Base-by-base conservation (phyloP, 2,329 filamentous ascomycete genomes). In the Verticillium tricorpus region DNA sequence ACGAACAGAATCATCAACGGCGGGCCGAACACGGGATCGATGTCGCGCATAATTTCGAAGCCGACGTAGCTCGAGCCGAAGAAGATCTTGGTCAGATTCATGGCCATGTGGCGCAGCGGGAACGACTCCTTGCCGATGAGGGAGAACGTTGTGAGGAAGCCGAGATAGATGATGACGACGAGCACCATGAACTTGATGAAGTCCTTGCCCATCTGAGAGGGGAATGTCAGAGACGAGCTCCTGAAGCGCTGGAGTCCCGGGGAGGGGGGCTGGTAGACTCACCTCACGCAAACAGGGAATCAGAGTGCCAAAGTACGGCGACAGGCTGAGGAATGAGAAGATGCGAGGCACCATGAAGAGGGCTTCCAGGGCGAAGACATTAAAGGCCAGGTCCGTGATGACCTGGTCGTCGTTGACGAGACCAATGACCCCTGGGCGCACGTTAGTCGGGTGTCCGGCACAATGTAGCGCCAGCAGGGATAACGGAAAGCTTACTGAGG, bases 301-400 rank as follows among this genome's bases (percentile, higher is more conserved):
- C 57, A 95, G 75, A 1, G 90, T 95, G 52, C 92, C 93, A 83
- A 95, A 97, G 72, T 96, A 97, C 1, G 92, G 91, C 69, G 92
- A 92, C 66, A 97, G 76, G 71, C 90, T 94, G 65, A 97, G 82
- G 59, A 97, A 84, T 15, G 93, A 96, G 77, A 90, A 96, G 67
- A 96, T 90, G 63, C 91, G 89, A 17, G 93, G 93, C 22, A 97
- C 90, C 75, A 97, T 88, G 73, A 97, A 94, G 11, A 97, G 82
- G 0, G 92, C 93, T 74, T 97, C 92, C 15, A 97, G 80, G 0
- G 92, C 89, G 25, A 97, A 80, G n/a, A 97, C 88, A 70, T 97
- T 92, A 72, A 97, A 97, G 1, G 92, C 89, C 3, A 89, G 81
- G 63, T 95, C 89, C 56, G 89, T 89, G n/a, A 92, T 83, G 17